Evolutionary conservation across 352 stramenopile species (phyloP).

Genomic region (Nothophytophthora sp.): DNA sequence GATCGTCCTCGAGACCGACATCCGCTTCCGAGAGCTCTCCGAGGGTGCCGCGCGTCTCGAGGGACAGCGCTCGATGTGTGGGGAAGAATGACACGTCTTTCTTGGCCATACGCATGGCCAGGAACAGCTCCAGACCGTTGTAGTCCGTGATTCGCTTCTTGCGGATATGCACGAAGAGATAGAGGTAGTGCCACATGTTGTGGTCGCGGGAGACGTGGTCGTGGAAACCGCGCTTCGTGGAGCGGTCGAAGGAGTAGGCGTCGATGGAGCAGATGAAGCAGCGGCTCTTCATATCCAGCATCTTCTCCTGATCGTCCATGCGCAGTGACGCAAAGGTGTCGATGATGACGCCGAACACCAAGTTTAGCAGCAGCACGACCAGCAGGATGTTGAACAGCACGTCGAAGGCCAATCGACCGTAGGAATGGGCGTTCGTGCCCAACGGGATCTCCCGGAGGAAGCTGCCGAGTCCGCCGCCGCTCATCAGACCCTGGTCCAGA

Average conservation of each 20-base stretch:
- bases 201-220: conserved; percentile 76
- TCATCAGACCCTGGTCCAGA: conserved; percentile 76
- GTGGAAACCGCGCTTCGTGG: conserved; percentile 69
- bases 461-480: conserved; percentile 51
- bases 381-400: conserved; percentile 71
- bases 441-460: conserved; percentile 46
- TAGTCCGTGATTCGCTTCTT: conserved; percentile 82
- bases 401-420: conserved; percentile 62
- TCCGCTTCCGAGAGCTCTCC: conserved; percentile 9
- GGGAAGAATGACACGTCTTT: conserved; percentile 80
- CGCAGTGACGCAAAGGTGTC: conserved; percentile 80
- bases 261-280: conserved; percentile 87
- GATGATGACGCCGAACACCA: conserved; percentile 82
- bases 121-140: conserved; percentile 76
- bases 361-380: conserved; percentile 74
- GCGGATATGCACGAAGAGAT: conserved; percentile 77
- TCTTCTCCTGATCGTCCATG: conserved; percentile 61
- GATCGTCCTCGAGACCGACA: conserved; percentile 9
- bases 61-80: conserved; percentile 53
- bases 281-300: conserved; percentile 63
- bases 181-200: conserved; percentile 87
- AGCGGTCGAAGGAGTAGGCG: conserved; percentile 73
- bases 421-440: conserved; percentile 38
- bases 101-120: conserved; percentile 79
- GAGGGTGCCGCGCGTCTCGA: conserved; percentile 32